Percentiles rank a stretch among this genome's conserved stretches.
Conservation (phyloP, 2,329 filamentous ascomycete genomes). For the Thermoascus crustaceus region DNA sequence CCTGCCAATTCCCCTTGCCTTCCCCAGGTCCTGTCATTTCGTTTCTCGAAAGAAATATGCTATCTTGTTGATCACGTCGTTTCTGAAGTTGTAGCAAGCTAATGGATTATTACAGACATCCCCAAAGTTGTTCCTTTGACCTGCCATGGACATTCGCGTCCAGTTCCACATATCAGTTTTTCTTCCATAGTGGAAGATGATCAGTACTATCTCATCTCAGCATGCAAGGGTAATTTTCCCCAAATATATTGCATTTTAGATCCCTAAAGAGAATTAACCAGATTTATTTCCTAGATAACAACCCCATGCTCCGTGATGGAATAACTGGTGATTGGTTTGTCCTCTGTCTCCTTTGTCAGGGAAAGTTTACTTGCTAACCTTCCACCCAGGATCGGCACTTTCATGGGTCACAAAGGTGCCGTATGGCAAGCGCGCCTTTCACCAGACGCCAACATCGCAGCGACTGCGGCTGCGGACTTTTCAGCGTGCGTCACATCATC, state of each 20-base stretch:
- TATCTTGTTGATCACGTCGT: not conserved
- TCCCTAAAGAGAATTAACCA: slow-evolving; percentile 9
- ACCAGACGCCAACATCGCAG: slow-evolving; percentile 76
- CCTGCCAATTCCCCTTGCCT: too few relatives aligned
- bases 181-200: slow-evolving; percentile 75
- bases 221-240: slow-evolving; percentile 63
- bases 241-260: slow-evolving; percentile 1
- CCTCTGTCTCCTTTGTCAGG: not conserved
- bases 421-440: slow-evolving; percentile 94
- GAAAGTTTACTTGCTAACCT: slow-evolving; percentile 7
- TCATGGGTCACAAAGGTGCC: slow-evolving; percentile 95
- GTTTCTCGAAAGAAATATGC: not conserved
- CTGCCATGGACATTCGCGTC: slow-evolving; percentile 88
- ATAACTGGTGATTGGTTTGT: slow-evolving; percentile 83
- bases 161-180: slow-evolving; percentile 85
- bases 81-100: too few relatives aligned
- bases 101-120: slow-evolving; percentile 25
- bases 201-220: slow-evolving; percentile 85
- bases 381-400: slow-evolving; percentile 71
- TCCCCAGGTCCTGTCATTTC: too few relatives aligned
- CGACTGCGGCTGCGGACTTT: slow-evolving; percentile 93
- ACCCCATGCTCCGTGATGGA: slow-evolving; percentile 95
- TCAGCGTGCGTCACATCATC: slow-evolving; percentile 58
- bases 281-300: slow-evolving; percentile 60
- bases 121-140: slow-evolving; percentile 72